Evolutionary conservation across 1,284 basidiomycete genomes (phyloP).

Genomic region (Exsudoporus floridanus): DNA sequence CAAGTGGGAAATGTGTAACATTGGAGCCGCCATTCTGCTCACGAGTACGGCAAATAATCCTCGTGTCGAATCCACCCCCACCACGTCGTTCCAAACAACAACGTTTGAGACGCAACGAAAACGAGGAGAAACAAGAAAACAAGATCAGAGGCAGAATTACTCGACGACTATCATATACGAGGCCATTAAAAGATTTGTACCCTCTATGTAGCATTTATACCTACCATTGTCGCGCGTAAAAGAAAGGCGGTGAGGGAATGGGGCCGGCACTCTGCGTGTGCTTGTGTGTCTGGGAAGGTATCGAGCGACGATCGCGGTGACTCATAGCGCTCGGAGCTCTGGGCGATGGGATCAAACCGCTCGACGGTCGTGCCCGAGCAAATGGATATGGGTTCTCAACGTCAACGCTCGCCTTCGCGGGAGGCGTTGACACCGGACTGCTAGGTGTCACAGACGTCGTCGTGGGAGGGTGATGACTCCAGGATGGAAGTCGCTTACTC

Average conservation of each 20-base stretch:
- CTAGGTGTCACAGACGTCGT: not conserved
- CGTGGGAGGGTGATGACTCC: conserved; percentile 1
- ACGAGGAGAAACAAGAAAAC: not conserved
- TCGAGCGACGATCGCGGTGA: conserved; percentile 4
- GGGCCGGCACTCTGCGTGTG: not conserved
- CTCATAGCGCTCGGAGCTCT: not conserved
- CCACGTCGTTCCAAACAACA: too few species aligned
- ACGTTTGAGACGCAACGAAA: too few species aligned
- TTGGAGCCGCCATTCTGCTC: too few species aligned
- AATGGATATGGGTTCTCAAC: not conserved
- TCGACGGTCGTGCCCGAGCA: not conserved
- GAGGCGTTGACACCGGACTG: not conserved
- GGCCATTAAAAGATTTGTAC: not conserved
- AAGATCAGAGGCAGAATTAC: not conserved
- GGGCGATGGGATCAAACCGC: not conserved
- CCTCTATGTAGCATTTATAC: not conserved
- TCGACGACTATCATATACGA: not conserved
- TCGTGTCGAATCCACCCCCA: too few species aligned
- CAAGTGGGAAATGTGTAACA: too few species aligned
- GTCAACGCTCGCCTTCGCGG: not conserved
- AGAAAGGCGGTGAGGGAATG: not conserved
- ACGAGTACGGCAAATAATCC: too few species aligned
- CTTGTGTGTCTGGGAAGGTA: conserved; percentile 3
- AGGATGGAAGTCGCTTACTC: conserved; percentile 15
- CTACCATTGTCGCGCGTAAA: conserved; percentile 1